Evolutionary conservation across 768 basidiomycete species (phyloP).

Genomic region (Auriscalpium microsporum): DNA sequence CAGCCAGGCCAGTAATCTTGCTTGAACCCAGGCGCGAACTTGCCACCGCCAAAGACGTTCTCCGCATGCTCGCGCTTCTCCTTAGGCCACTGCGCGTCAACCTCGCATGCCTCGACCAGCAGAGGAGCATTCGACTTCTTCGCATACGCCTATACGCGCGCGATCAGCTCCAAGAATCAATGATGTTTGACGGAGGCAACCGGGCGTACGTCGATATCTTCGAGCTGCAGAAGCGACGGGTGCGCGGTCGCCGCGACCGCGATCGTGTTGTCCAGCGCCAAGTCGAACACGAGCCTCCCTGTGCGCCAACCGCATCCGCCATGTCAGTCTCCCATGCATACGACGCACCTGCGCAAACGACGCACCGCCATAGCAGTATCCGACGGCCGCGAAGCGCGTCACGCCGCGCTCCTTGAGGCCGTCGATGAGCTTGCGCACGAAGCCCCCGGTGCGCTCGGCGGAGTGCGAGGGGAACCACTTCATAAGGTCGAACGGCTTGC

Average conservation of each 20-base stretch:
- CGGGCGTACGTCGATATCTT: slow-evolving; percentile 30
- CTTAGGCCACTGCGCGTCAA: slow-evolving; percentile 25
- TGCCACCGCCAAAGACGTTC: slow-evolving; percentile 30
- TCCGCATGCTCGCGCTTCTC: slow-evolving; percentile 28
- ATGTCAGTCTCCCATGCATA: background rate
- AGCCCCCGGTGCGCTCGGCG: slow-evolving; percentile 9
- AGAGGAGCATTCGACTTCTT: slow-evolving; percentile 29
- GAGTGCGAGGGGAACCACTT: slow-evolving; percentile 14
- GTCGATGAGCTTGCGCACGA: slow-evolving; percentile 18
- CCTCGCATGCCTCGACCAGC: slow-evolving; percentile 34
- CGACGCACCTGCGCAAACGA: background rate
- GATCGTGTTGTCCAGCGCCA: slow-evolving; percentile 34
- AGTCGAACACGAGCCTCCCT: slow-evolving; percentile 18
- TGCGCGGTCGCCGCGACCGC: slow-evolving; percentile 36
- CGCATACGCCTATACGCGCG: slow-evolving; percentile 22
- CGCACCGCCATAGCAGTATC: slow-evolving; percentile 22
- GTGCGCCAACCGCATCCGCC: background rate
- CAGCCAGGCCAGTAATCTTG: slow-evolving; percentile 30
- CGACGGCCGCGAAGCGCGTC: slow-evolving; percentile 19
- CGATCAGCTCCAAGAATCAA: background rate
- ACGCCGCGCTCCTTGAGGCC: slow-evolving; percentile 25
- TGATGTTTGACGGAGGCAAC: too few relatives aligned
- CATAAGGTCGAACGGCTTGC: background rate
- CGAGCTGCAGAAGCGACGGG: slow-evolving; percentile 35
- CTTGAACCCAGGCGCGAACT: slow-evolving; percentile 30